phyloP scores from a whole-genome alignment of 108 stramenopile species.

The Cyclotella kingstonii region DNA sequence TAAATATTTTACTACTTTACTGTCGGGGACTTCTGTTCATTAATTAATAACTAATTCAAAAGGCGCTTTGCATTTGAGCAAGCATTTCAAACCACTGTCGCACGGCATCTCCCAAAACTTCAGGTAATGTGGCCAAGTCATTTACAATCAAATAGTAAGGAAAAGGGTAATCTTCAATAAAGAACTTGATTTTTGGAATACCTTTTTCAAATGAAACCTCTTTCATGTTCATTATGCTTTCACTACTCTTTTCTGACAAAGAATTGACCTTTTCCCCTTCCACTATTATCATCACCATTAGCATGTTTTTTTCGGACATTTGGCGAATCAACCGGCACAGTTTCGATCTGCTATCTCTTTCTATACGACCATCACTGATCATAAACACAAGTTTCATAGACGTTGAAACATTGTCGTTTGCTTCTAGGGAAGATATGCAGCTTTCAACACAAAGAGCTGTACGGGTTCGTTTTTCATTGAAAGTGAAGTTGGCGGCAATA shows the following conservation, averaged over 20 bases:
- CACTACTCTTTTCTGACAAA: constrained; percentile 51
- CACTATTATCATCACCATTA: constrained; percentile 94
- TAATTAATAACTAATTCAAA: too few relatives aligned
- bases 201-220: constrained; percentile 91
- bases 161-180: constrained; percentile 98
- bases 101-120: constrained; percentile 93
- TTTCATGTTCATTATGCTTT: constrained; percentile 94
- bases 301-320: constrained; percentile 87
- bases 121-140: constrained; percentile 89
- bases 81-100: constrained; percentile 98
- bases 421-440: constrained; percentile 72
- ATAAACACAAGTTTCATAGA: constrained; percentile 93
- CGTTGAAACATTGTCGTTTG: constrained; percentile 48
- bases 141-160: constrained; percentile 94
- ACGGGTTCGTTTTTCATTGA: constrained; percentile 87
- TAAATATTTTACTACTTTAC: too few relatives aligned
- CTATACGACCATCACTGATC: constrained; percentile 95
- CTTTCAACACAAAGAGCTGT: constrained; percentile 88
- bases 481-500: constrained; percentile 79
- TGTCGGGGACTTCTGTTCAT: too few relatives aligned
- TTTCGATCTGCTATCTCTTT: constrained; percentile 83
- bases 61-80: constrained; percentile 47
- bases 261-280: constrained; percentile 59
- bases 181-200: constrained; percentile 84
- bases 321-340: constrained; percentile 86